Percentiles rank a stretch among this genome's conserved stretches.
phyloP scores from a whole-genome alignment of 2,329 filamentous ascomycete genomes.

The Fusarium lyarnte region DNA sequence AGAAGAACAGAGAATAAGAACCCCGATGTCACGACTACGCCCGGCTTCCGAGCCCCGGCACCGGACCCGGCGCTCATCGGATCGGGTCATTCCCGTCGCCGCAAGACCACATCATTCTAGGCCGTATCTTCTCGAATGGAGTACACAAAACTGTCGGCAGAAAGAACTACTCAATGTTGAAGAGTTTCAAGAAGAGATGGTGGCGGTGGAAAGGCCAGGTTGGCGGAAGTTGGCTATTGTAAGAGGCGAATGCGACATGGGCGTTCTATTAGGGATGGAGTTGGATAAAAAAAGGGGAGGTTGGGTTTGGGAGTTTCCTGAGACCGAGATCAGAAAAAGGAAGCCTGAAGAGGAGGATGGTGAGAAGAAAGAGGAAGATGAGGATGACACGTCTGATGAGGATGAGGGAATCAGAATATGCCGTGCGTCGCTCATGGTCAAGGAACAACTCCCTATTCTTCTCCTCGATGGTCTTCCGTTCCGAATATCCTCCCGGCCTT shows the following conservation, averaged over 20 bases:
- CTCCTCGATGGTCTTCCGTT: slow-evolving; percentile 37
- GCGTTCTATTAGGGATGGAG: slow-evolving; percentile 28
- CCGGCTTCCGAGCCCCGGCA: slow-evolving; percentile 31
- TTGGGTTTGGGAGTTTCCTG: slow-evolving; percentile 42
- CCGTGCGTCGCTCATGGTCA: slow-evolving; percentile 31
- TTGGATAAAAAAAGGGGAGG: slow-evolving; percentile 18
- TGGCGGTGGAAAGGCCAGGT: slow-evolving; percentile 20
- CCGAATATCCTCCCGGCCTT: not conserved
- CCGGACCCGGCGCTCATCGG: slow-evolving; percentile 34
- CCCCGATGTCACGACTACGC: slow-evolving; percentile 29
- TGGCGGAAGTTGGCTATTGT: slow-evolving; percentile 39
- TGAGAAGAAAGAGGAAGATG: not conserved
- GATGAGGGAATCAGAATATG: slow-evolving; percentile 38
- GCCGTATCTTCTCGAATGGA: slow-evolving; percentile 42
- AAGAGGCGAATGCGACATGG: slow-evolving; percentile 37
- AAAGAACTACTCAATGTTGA: slow-evolving; percentile 24
- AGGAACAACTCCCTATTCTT: slow-evolving; percentile 35
- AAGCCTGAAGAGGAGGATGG: not conserved
- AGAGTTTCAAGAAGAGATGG: slow-evolving; percentile 34
- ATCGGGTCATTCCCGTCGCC: slow-evolving; percentile 25
- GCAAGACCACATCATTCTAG: slow-evolving; percentile 11
- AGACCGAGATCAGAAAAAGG: slow-evolving; percentile 16
- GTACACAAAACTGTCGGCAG: slow-evolving; percentile 32
- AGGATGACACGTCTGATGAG: not conserved
- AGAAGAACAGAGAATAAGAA: not conserved